Evolutionary conservation across 306 rosid genomes (phyloP).

Genomic region (Sindora glabra): DNA sequence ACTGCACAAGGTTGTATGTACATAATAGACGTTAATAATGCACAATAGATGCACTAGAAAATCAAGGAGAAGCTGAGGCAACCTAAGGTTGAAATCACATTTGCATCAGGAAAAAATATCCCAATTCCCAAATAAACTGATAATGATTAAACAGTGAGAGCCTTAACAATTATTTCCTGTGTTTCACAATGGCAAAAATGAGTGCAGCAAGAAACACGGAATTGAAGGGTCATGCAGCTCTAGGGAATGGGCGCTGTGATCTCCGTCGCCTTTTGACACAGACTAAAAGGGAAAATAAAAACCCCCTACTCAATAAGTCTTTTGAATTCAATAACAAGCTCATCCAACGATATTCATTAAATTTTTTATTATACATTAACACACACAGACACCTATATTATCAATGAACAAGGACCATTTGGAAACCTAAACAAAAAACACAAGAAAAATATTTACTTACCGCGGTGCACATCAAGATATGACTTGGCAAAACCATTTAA

Average conservation of each 20-base stretch:
- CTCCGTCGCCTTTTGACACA: background rate
- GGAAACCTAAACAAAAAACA: too few relatives aligned
- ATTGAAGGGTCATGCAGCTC: background rate
- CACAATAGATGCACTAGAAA: background rate
- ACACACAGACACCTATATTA: too few relatives aligned
- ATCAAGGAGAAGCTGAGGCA: background rate
- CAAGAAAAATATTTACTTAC: too few relatives aligned
- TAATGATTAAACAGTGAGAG: background rate
- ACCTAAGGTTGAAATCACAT: background rate
- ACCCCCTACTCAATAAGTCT: too few relatives aligned
- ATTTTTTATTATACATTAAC: background rate
- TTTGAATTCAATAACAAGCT: background rate
- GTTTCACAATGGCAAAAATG: too few relatives aligned
- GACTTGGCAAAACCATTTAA: slow-evolving; percentile 23
- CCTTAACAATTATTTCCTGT: too few relatives aligned
- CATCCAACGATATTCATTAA: background rate
- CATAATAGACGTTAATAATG: background rate
- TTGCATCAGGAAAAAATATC: background rate
- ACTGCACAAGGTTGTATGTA: too few relatives aligned
- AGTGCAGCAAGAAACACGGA: too few relatives aligned
- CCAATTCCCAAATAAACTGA: too few relatives aligned
- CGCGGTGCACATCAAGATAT: slow-evolving; percentile 38
- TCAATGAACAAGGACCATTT: too few relatives aligned
- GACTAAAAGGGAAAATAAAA: background rate
- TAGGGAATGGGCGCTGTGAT: background rate